phyloP scores from a whole-genome alignment of 768 basidiomycete species.

The Glaciozyma martinii region DNA sequence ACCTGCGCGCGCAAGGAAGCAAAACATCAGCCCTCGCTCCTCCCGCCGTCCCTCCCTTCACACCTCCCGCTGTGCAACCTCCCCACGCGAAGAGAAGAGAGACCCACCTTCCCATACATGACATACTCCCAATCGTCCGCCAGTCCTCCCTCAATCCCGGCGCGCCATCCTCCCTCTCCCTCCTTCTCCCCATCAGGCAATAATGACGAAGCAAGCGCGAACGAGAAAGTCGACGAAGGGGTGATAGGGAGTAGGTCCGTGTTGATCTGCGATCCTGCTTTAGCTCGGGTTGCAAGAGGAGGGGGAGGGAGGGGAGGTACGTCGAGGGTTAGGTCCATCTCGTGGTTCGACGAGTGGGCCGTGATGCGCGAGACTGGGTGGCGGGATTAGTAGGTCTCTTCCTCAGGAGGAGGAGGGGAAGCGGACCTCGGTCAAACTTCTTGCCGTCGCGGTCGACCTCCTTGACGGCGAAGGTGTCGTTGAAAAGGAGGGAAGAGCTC shows the following conservation, averaged over 20 bases:
- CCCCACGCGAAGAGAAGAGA: background rate
- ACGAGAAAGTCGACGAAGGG: constrained; percentile 61
- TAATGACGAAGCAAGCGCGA: constrained; percentile 77
- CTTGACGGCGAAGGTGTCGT: constrained; percentile 82
- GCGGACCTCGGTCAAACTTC: constrained; percentile 91
- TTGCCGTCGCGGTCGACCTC: constrained; percentile 78
- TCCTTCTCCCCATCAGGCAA: constrained; percentile 46
- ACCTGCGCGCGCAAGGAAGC: constrained; percentile 51
- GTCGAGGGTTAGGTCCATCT: constrained; percentile 87
- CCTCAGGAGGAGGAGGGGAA: background rate
- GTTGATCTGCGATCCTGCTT: constrained; percentile 45
- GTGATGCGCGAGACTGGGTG: constrained; percentile 75
- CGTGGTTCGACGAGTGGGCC: constrained; percentile 79
- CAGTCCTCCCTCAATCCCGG: constrained; percentile 62
- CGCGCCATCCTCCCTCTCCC: constrained; percentile 48
- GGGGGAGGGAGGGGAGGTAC: constrained; percentile 40
- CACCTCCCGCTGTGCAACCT: background rate
- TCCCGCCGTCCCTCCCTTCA: constrained; percentile 6
- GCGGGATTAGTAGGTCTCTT: background rate
- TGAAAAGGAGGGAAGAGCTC: constrained; percentile 58
- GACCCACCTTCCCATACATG: constrained; percentile 88
- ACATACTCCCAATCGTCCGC: constrained; percentile 98
- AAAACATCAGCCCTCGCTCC: background rate
- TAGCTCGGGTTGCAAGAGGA: background rate
- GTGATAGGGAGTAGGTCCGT: constrained; percentile 74